Evolutionary conservation across 164 flowering plant species (phyloP), one percentile per base, ranked within the genome.

Genomic region (Akebia trifoliata): DNA sequence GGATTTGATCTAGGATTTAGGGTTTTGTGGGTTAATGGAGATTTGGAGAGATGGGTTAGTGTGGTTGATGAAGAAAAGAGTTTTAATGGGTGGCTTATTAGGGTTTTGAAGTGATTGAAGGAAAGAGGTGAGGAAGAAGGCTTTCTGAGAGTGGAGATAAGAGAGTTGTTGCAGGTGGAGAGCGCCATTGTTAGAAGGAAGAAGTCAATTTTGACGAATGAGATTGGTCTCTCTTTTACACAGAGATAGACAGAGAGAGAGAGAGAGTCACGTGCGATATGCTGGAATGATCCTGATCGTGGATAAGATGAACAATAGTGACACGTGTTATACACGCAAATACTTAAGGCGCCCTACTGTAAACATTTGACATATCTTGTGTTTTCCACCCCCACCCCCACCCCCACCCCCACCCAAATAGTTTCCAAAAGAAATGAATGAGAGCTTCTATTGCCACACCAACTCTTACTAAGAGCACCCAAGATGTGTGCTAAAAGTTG

Each of bases 1-100:
- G 22, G 30, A 53, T 40, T 61, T 44, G 54, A 49, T 40, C 8
- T 20, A 45, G 64, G 48, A 32, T 43, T 37, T 39, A 51, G 46
- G 37, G 66, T 35, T 70, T 61, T 61, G 66, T 57, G 57, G 49
- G 50, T 2, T 15, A 64, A 14, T 29, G 11, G 49, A 15, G 61
- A 28, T 32, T 54, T 59, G 21, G 59, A 32, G 62, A 50, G 31
- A 51, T 12, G 55, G 40, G 26, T 40, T 35, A 48, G 20, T 20
- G 17, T 39, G 2, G 38, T 1, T 43, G 31, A 25, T 8, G 35
- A 11, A 31, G 43, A n/a, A 8, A 25, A 22, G 45, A 36, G 47
- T 28, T 15, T 18, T 15, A 17, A 6, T 4, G 18, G 21, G 39
- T 20, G 39, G 18, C 31, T 32, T 5, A 20, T 42, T 3, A 42